Conservation (phyloP, 345 rosid species). For the Murraya paniculata region DNA sequence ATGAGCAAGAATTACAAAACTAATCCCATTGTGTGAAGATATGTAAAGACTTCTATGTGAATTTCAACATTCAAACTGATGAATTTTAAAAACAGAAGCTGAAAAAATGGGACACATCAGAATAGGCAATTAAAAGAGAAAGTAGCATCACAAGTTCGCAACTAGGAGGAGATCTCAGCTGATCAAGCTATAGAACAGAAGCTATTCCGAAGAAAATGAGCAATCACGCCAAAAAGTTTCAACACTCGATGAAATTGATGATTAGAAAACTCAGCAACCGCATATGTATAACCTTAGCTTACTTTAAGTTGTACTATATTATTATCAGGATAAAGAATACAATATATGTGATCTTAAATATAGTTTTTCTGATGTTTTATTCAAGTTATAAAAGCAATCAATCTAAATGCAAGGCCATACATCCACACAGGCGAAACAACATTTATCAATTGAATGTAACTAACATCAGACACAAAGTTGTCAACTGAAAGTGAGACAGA, state of each 20-base stretch:
- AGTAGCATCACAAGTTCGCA: not conserved
- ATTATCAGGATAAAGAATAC: not conserved
- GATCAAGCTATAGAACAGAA: not conserved
- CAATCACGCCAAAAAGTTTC: not conserved
- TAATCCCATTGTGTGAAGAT: not conserved
- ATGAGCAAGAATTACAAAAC: not conserved
- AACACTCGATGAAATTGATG: too few relatives aligned
- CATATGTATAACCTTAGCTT: not conserved
- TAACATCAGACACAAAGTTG: not conserved
- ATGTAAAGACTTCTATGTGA: not conserved
- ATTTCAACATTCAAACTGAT: not conserved
- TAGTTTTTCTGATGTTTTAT: not conserved
- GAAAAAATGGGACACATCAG: not conserved
- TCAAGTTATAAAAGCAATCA: not conserved
- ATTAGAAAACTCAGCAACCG: not conserved
- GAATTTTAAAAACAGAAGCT: not conserved
- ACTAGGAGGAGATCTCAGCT: not conserved
- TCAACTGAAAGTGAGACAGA: not conserved
- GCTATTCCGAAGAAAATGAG: not conserved
- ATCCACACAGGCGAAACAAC: not conserved
- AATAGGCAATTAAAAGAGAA: not conserved
- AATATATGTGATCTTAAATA: not conserved
- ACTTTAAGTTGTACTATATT: not conserved
- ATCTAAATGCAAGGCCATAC: not conserved
- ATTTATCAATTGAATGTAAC: not conserved